A percentile compares a stretch with the other conserved stretches of the same genome.
Evolutionary conservation across 495 filamentous ascomycete species (phyloP).

Genomic region (Podospora pseudocomata): DNA sequence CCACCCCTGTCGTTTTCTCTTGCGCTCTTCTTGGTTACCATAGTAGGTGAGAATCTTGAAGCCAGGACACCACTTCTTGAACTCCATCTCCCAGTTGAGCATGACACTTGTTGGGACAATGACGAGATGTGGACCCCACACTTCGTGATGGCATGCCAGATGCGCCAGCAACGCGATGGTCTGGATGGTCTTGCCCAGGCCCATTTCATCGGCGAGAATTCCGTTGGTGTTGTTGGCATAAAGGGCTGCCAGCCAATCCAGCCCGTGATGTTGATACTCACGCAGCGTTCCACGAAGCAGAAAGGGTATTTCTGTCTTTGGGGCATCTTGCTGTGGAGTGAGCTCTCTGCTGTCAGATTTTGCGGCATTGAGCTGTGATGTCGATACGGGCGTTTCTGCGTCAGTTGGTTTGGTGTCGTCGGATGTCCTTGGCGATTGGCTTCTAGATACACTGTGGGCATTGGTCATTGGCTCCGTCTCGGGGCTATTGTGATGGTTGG

Average conservation of each 20-base stretch:
- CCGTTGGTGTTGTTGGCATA: constrained; percentile 94
- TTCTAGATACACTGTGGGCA: constrained; percentile 41
- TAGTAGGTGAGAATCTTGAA: constrained; percentile 99
- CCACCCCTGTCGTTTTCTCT: constrained; percentile 87
- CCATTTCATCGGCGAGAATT: constrained; percentile 99
- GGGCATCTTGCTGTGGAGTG: constrained; percentile 41
- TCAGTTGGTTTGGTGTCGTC: constrained; percentile 67
- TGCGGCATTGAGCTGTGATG: constrained; percentile 41
- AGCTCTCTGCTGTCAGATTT: constrained; percentile 40
- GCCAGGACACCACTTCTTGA: constrained; percentile 98
- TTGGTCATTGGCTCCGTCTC: constrained; percentile 40
- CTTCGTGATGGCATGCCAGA: constrained; percentile 81
- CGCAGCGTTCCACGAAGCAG: constrained; percentile 88
- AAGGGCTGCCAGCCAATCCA: constrained; percentile 93
- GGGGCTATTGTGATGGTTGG: constrained; percentile 26
- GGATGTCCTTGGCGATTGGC: constrained; percentile 57
- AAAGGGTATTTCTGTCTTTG: constrained; percentile 76
- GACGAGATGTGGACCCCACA: constrained; percentile 95
- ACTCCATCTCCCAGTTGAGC: constrained; percentile 99
- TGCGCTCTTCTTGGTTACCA: constrained; percentile 86
- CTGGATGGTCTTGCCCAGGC: constrained; percentile 97
- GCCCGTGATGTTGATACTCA: constrained; percentile 93
- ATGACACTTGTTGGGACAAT: constrained; percentile 98
- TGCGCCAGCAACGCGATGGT: constrained; percentile 94
- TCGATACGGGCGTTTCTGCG: constrained; percentile 61